These are phyloP conservation scores for Pulveroboletus sp. DNA, from an alignment of 768 basidiomycete species.

Conservation along the genomic window DNA sequence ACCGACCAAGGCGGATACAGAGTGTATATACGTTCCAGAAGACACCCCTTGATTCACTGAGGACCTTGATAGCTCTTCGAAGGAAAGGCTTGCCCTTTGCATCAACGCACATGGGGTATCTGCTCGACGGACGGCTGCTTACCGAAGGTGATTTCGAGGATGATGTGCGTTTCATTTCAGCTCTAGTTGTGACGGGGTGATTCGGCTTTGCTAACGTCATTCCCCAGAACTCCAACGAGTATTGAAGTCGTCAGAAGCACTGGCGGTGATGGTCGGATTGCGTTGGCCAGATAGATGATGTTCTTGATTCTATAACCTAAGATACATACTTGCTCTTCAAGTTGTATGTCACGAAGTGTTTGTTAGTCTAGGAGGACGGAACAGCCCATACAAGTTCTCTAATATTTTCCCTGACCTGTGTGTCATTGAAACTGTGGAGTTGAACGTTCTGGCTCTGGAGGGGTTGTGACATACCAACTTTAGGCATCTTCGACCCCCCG, in stretches of 20 bases:
- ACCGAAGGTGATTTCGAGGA: slow-evolving; percentile 8
- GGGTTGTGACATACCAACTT: slow-evolving; percentile 11
- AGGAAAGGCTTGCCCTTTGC: slow-evolving; percentile 39
- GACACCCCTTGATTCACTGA: slow-evolving; percentile 34
- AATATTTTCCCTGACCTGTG: too few species aligned
- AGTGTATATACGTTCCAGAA: slow-evolving; percentile 26
- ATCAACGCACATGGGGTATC: slow-evolving; percentile 40
- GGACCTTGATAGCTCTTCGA: slow-evolving; percentile 23
- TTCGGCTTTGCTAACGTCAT: too few species aligned
- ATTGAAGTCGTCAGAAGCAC: too few species aligned
- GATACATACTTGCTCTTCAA: neutral
- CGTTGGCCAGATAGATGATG: too few species aligned
- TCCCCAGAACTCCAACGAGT: too few species aligned
- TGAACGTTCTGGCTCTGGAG: too few species aligned
- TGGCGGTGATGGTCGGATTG: too few species aligned
- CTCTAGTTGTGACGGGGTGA: neutral
- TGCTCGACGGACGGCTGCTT: slow-evolving; percentile 31
- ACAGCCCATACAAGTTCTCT: too few species aligned
- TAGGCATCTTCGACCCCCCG: neutral
- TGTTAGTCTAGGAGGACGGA: too few species aligned
- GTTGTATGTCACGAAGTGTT: too few species aligned
- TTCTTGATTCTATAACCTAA: too few species aligned
- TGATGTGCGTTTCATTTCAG: neutral
- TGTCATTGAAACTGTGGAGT: too few species aligned
- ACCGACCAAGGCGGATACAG: neutral